Evolutionary conservation across 1,139 yeast species (phyloP).

Genomic region (Nadsonia starkeyi-henricii): DNA sequence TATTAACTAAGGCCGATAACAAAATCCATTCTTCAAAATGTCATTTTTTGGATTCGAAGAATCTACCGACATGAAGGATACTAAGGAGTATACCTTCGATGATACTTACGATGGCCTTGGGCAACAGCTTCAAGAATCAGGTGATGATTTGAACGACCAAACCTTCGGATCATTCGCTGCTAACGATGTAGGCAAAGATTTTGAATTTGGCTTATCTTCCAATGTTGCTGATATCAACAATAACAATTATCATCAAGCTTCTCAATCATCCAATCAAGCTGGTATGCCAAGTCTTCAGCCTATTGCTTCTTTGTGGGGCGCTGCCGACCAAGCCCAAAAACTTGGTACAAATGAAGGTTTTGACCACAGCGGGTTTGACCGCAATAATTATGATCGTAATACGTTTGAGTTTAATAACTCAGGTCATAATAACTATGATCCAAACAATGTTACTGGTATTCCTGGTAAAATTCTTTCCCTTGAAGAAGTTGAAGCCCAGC

Average conservation of each 20-base stretch:
- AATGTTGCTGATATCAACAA: slow-evolving; percentile 25
- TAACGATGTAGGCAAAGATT: slow-evolving; percentile 41
- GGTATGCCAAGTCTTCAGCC: slow-evolving; percentile 39
- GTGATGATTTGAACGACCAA: slow-evolving; percentile 74
- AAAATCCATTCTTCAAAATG: too few relatives aligned
- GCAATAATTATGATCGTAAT: background rate
- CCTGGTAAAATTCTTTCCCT: slow-evolving; percentile 36
- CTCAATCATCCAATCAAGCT: background rate
- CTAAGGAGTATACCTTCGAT: slow-evolving; percentile 48
- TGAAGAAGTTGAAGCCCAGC: slow-evolving; percentile 67
- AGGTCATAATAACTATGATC: background rate
- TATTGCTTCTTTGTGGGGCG: slow-evolving; percentile 53
- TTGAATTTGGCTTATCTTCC: slow-evolving; percentile 47
- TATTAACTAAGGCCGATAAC: too few relatives aligned
- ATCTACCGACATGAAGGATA: slow-evolving; percentile 14
- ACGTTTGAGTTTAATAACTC: background rate
- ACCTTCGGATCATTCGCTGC: slow-evolving; percentile 58
- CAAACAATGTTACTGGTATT: background rate
- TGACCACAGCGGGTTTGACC: too few relatives aligned
- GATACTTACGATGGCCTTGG: slow-evolving; percentile 67
- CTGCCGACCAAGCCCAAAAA: slow-evolving; percentile 11
- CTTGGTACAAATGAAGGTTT: background rate
- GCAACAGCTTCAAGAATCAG: slow-evolving; percentile 50
- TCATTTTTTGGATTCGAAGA: slow-evolving; percentile 28
- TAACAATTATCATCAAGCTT: slow-evolving; percentile 18